Base-by-base conservation (phyloP, 2,329 filamentous ascomycete genomes). In the Colletotrichum siamense region DNA sequence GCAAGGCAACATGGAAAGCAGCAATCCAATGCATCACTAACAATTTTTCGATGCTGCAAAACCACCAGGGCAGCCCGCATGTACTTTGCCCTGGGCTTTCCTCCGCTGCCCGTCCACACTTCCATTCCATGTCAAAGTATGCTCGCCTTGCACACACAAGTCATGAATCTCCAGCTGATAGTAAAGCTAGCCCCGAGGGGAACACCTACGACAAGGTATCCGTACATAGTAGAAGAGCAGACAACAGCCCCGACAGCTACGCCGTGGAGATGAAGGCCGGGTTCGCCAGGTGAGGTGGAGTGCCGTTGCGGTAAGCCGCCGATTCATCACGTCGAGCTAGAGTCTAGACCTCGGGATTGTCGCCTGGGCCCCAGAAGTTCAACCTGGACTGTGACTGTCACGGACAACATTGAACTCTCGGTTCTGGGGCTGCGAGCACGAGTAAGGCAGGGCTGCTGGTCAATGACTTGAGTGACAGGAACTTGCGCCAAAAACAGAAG, bases 291-390 rank as follows among this genome's bases (percentile, higher is more conserved):
- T 28, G 49, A 24, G 22, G 32, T 69, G 66, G 66, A 36, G 66
- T 36, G 44, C 26, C 24, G 34, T 24, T 71, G 32, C 69, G 57
- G 57, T 74, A 55, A 36, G 34, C 34, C 67, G 67, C 12, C 61
- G 67, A 66, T 65, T 44, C 36, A 44, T 26, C 63, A 44, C 62
- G 36, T 28, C 55, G 28, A 10, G 16, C n/a, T 36, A 66, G 30
- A 59, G 63, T 75, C 68, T 72, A 75, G 69, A 39, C 69, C 69
- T 71, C 15, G 66, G n/a, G 52, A 44, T 61, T 44, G 65, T 32
- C 39, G 39, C 67, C 67, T 44, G 24, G 22, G 16, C 36, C 52
- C 57, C 67, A 36, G 44, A 62, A 62, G 28, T 32, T 62, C 34
- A 22, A 30, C 15, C 44, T 52, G 39, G 36, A 39, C 36, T 22